These are phyloP conservation scores for Barbarea vulgaris DNA, from an alignment of 345 rosid genomes.

Conservation along the genomic window DNA sequence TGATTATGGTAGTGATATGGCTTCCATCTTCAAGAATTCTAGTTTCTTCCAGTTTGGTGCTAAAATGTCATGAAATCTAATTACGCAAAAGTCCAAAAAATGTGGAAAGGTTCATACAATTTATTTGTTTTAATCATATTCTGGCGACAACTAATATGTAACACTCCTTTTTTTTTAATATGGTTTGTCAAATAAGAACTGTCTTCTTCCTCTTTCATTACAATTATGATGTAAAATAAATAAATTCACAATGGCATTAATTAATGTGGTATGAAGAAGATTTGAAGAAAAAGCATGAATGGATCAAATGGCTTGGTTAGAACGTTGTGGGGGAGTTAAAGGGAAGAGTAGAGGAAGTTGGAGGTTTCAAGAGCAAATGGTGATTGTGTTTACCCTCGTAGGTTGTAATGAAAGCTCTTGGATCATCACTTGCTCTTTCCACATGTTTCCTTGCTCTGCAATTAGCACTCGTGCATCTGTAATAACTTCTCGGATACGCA, in stretches of 20 bases:
- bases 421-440: slow-evolving; percentile 89
- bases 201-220: not conserved
- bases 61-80: not conserved
- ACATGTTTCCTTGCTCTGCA: slow-evolving; percentile 94
- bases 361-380: slow-evolving; percentile 59
- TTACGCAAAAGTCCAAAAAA: not conserved
- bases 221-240: slow-evolving; percentile 14
- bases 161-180: not conserved
- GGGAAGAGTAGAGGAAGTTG: slow-evolving; percentile 28
- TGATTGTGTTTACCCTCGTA: slow-evolving; percentile 96
- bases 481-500: slow-evolving; percentile 96
- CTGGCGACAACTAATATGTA: not conserved
- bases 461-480: slow-evolving; percentile 75
- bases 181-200: slow-evolving; percentile 9
- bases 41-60: not conserved
- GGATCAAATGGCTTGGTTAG: slow-evolving; percentile 14
- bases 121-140: no score
- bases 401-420: slow-evolving; percentile 83
- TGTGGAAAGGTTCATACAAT: not conserved
- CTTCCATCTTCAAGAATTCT: not conserved
- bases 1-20: no score
- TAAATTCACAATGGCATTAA: slow-evolving; percentile 1
- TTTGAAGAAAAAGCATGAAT: not conserved
- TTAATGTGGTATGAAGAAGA: slow-evolving; percentile 14
- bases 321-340: slow-evolving; percentile 25